phyloP scores from a whole-genome alignment of 2,329 filamentous ascomycete species.

The Curvularia verruculosa region DNA sequence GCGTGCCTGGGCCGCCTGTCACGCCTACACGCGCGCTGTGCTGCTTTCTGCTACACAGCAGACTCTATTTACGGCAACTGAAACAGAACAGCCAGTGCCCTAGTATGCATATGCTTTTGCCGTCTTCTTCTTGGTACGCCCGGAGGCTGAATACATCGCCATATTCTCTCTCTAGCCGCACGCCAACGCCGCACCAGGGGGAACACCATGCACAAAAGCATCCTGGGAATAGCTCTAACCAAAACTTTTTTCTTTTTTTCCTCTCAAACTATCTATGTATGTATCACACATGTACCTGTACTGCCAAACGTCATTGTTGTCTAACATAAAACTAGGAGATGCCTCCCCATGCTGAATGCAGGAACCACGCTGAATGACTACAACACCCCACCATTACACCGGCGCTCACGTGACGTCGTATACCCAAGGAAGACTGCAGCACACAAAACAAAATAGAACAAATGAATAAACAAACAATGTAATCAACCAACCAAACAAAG shows the following conservation, averaged over 20 bases:
- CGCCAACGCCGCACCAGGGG: not conserved
- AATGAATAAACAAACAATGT: too few species aligned
- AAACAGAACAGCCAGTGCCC: constrained; percentile 2
- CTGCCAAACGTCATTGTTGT: constrained; percentile 8
- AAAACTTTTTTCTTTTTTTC: not conserved
- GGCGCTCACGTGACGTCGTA: constrained; percentile 11
- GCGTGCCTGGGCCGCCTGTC: not conserved
- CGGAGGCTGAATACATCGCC: not conserved
- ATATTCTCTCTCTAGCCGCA: not conserved
- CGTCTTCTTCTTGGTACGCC: not conserved
- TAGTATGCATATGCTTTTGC: not conserved
- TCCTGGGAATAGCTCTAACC: not conserved
- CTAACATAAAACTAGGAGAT: constrained; percentile 5
- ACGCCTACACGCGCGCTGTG: constrained; percentile 1
- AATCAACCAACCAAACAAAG: too few species aligned
- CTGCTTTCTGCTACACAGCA: not conserved
- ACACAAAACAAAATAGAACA: constrained; percentile 2
- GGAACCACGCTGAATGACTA: not conserved
- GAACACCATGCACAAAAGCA: not conserved
- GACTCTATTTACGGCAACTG: not conserved
- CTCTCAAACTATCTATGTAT: not conserved
- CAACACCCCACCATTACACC: constrained; percentile 10
- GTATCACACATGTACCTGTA: not conserved
- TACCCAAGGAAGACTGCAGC: constrained; percentile 2
- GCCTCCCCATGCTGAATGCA: constrained; percentile 4